Conservation (phyloP, 805 yeast species). For the Kuraishia capsulata region DNA sequence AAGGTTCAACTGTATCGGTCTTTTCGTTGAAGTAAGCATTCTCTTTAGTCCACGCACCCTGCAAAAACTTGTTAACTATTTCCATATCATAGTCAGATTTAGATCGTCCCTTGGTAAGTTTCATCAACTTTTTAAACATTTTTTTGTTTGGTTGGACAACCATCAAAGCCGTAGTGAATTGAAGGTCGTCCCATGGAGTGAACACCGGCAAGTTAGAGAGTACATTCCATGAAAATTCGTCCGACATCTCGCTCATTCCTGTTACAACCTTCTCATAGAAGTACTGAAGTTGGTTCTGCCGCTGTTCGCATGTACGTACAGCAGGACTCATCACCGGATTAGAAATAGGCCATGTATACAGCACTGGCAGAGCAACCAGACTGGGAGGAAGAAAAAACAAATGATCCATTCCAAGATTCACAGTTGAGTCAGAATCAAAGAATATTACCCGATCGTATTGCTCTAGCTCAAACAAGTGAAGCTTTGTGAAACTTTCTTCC, state of each 20-base stretch:
- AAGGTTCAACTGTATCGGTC: not conserved
- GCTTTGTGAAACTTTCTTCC: slow-evolving; percentile 46
- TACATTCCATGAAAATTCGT: slow-evolving; percentile 6
- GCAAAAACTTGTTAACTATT: slow-evolving; percentile 26
- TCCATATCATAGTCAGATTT: slow-evolving; percentile 47
- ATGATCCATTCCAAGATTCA: slow-evolving; percentile 36
- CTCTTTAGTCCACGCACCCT: not conserved
- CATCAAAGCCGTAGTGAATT: slow-evolving; percentile 42
- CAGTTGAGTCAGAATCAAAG: slow-evolving; percentile 47
- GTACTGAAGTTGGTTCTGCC: slow-evolving; percentile 7
- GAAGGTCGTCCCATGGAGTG: slow-evolving; percentile 9
- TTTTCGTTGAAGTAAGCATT: not conserved
- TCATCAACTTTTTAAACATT: slow-evolving; percentile 13
- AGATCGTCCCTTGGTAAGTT: slow-evolving; percentile 16
- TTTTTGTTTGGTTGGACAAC: slow-evolving; percentile 40
- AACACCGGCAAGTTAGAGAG: slow-evolving; percentile 30
- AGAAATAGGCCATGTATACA: slow-evolving; percentile 22
- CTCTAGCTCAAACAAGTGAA: slow-evolving; percentile 38
- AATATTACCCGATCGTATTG: slow-evolving; percentile 45
- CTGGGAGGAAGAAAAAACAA: slow-evolving; percentile 40
- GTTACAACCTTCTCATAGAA: not conserved
- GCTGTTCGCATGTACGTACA: slow-evolving; percentile 11
- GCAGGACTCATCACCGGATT: slow-evolving; percentile 1
- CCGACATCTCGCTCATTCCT: not conserved
- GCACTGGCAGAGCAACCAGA: slow-evolving; percentile 35